Evolutionary conservation across 78 protist species (phyloP), one percentile per base, ranked within the genome.

Genomic region (Parvularia atlantis): DNA sequence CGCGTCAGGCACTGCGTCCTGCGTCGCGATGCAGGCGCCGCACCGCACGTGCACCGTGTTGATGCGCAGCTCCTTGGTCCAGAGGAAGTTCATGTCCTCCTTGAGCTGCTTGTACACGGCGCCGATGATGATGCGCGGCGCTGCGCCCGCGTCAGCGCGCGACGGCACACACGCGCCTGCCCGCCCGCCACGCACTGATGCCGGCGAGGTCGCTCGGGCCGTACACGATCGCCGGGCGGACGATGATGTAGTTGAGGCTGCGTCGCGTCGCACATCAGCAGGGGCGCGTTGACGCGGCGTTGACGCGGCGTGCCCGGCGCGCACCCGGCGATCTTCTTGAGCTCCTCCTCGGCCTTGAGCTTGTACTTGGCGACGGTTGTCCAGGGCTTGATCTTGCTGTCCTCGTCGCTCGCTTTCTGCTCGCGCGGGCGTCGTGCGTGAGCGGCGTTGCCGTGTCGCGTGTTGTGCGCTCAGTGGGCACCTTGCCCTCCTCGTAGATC

Each of bases 31-130:
- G n/a, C n/a, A n/a, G n/a, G n/a, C n/a, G n/a, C n/a, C n/a, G n/a
- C n/a, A n/a, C n/a, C n/a, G n/a, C 22, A 93, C 96, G 30, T 95
- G 98, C 33, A 95, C 96, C 13, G 98, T 95, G 84, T 91, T 82
- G 60, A 86, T 59, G 36, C 69, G 53, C 44, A 94, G 82, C 43
- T 89, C 92, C 44, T 69, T 74, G 31, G 64, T 54, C 93, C 93
- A 92, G 26, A 92, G 80, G 64, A 94, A 66, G 75, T 92, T 72
- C 97, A 92, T 92, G 67, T 69, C 73, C 71, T 94, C 95, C 68
- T 28, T 73, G n/a, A 84, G 36, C 24, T 57, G 40, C 75, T 88
- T 75, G 86, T 95, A 95, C 54, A 88, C 89, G 19, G 97, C 94
- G 54, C 87, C 98, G 37, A 86, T 74, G 43, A 91, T 82, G 35